Conservation (phyloP, 2,329 filamentous ascomycete genomes). For the Arthrobotrys pseudoclavata region DNA sequence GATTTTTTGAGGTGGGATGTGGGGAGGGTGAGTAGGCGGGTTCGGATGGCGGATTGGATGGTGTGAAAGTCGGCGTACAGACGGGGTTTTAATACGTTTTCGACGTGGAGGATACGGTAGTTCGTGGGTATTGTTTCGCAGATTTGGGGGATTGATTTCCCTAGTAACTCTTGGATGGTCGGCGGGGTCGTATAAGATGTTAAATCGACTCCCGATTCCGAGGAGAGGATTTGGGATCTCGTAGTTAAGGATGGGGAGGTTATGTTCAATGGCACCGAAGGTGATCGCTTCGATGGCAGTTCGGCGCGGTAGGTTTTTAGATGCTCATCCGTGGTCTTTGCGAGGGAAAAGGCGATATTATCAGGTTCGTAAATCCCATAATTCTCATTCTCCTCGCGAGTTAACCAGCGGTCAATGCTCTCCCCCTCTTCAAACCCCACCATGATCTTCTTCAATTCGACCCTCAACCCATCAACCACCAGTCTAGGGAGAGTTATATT, state of each 20-base stretch:
- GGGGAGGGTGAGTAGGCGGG: conserved; percentile 60
- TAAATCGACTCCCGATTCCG: conserved; percentile 59
- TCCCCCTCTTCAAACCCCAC: conserved; percentile 41
- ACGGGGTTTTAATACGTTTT: conserved; percentile 66
- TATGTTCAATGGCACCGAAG: not conserved
- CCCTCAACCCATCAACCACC: conserved; percentile 56
- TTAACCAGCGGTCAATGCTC: conserved; percentile 29
- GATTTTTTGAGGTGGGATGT: conserved; percentile 55
- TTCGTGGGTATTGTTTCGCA: conserved; percentile 64
- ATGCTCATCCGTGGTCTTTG: conserved; percentile 42
- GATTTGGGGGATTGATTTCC: conserved; percentile 65
- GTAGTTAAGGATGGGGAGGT: conserved; percentile 13
- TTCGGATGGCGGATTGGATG: conserved; percentile 63
- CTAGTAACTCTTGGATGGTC: conserved; percentile 64
- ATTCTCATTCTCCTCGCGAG: conserved; percentile 41
- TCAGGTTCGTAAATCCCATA: conserved; percentile 55
- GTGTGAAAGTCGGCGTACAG: conserved; percentile 64
- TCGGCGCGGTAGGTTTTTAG: conserved; percentile 49
- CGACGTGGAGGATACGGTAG: conserved; percentile 67
- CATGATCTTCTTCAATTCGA: conserved; percentile 50
- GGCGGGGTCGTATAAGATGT: conserved; percentile 60
- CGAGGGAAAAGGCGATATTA: conserved; percentile 47
- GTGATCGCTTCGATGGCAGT: not conserved
- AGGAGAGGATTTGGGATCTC: conserved; percentile 32
- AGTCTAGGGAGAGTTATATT: conserved; percentile 58